Conservation (phyloP, 2,329 filamentous ascomycete genomes). For the Graphilbum fragrans region DNA sequence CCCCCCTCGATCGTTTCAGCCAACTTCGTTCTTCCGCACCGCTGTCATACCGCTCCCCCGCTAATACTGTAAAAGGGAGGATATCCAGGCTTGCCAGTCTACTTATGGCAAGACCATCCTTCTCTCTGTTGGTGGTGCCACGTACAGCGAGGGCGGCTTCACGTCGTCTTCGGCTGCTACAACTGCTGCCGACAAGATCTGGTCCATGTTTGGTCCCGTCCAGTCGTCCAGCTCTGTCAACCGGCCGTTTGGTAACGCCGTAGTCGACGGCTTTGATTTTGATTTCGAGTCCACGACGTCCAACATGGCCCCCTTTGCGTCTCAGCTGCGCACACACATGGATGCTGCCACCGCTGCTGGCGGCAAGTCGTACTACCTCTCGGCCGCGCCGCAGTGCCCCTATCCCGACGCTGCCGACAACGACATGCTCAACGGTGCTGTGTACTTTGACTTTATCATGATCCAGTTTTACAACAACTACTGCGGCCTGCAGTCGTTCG, state of each 20-base stretch:
- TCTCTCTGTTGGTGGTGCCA: constrained; percentile 59
- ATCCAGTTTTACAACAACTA: constrained; percentile 61
- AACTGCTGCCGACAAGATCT: constrained; percentile 48
- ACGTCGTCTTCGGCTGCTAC: constrained; percentile 35
- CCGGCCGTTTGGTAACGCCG: constrained; percentile 54
- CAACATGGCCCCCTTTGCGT: constrained; percentile 51
- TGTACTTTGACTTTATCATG: constrained; percentile 47
- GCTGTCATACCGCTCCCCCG: neutral
- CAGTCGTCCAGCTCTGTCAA: constrained; percentile 27
- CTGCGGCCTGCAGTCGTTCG: constrained; percentile 45
- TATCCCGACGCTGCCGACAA: constrained; percentile 51
- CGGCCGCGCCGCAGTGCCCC: constrained; percentile 55
- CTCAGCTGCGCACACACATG: constrained; percentile 43
- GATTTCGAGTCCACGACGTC: constrained; percentile 52
- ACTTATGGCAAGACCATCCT: constrained; percentile 56
- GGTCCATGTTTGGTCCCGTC: constrained; percentile 57
- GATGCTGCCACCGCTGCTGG: constrained; percentile 31
- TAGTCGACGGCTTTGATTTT: constrained; percentile 66
- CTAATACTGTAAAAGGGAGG: constrained; percentile 20
- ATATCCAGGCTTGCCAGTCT: constrained; percentile 48
- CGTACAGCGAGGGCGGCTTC: constrained; percentile 59
- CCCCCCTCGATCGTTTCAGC: neutral
- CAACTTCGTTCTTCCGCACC: neutral
- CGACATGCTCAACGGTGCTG: constrained; percentile 39
- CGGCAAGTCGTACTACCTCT: constrained; percentile 44